Base-by-base conservation (phyloP, 768 basidiomycete genomes). In the Chalciporus chontae region DNA sequence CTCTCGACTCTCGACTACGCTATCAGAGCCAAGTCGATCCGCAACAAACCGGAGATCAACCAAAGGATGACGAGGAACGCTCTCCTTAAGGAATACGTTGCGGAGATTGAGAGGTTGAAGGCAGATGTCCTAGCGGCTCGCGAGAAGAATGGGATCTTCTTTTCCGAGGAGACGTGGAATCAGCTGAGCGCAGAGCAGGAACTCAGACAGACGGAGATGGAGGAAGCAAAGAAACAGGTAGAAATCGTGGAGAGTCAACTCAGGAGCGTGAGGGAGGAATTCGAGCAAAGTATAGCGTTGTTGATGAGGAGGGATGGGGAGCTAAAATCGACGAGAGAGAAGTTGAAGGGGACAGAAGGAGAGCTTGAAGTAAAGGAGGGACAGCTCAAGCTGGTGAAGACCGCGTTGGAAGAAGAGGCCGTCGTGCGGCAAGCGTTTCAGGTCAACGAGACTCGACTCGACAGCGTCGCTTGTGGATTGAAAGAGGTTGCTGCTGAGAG, bases 1-100 rank as follows among this genome's bases (percentile, higher is more conserved):
- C 79, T 96, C 17, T 96, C 94, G 3, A 99, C 96, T 0, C 84
- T 99, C 39, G 94, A 97, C 66, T 99, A 99, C 59, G 95, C 96
- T 26, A 79, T 92, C 40, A 84, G 91, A 21, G 96, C 96, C 24
- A 97, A 95, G 66, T 89, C 90, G 21, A 98, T 99, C 62, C 81
- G 84, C 44, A 98, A 98, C 71, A 87, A 88, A 59, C 96, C 96
- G 8, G 94, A 98, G 67, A 71, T 96, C 34, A 98, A 98, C 68
- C 90, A 93, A 63, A 85, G 92, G 41, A 87, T 96, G 82, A 92
- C 91, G 8, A 85, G 92, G 41, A 90, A 93, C 53, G 83, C 91
- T 1, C 81, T 98, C 43, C 71, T 99, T 40, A 94, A 94, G 66
- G 94, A 97, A 66, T 97, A 95, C 59, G 79, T 95, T 34, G 82